These are phyloP conservation scores for Arxiozyma heterogenica DNA, from an alignment of 1,139 yeast species.

Conservation along the genomic window DNA sequence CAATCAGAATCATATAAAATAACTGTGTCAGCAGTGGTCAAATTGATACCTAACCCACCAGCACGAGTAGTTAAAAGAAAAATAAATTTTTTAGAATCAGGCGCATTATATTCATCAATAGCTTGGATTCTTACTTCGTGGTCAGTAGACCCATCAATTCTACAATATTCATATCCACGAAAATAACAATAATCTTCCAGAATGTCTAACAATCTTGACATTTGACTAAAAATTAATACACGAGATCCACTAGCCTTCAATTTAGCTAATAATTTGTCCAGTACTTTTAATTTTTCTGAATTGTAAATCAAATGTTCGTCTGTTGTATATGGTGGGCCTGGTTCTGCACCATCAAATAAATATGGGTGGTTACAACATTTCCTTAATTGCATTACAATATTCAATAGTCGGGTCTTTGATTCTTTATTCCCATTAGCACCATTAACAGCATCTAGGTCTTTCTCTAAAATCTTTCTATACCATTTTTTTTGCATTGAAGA, in stretches of 20 bases:
- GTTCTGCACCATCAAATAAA: conserved; percentile 95
- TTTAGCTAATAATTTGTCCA: conserved; percentile 72
- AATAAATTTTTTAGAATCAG: conserved; percentile 72
- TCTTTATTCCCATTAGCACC: conserved; percentile 84
- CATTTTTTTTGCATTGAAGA: conserved; percentile 86
- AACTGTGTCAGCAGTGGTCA: conserved; percentile 88
- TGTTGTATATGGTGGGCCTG: conserved; percentile 95
- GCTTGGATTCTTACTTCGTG: conserved; percentile 90
- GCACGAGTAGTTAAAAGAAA: conserved; percentile 91
- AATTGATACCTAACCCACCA: conserved; percentile 92
- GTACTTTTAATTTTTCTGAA: conserved; percentile 80
- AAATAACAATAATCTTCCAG: conserved; percentile 85
- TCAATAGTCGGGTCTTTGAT: conserved; percentile 78
- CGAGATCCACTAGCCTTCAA: conserved; percentile 73
- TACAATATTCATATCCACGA: conserved; percentile 75
- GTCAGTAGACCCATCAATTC: conserved; percentile 91
- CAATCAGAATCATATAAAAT: conserved; percentile 89
- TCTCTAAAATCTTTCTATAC: conserved; percentile 81
- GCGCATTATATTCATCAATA: conserved; percentile 82
- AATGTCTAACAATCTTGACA: conserved; percentile 86
- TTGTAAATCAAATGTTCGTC: conserved; percentile 90
- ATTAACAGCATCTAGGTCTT: conserved; percentile 95
- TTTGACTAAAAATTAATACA: conserved; percentile 86
- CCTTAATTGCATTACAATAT: conserved; percentile 92
- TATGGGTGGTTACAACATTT: conserved; percentile 97